Percentiles rank a stretch among this genome's conserved stretches.
These are phyloP conservation scores for Russula sp. DNA, from an alignment of 768 basidiomycete genomes.

Conservation along the genomic window DNA sequence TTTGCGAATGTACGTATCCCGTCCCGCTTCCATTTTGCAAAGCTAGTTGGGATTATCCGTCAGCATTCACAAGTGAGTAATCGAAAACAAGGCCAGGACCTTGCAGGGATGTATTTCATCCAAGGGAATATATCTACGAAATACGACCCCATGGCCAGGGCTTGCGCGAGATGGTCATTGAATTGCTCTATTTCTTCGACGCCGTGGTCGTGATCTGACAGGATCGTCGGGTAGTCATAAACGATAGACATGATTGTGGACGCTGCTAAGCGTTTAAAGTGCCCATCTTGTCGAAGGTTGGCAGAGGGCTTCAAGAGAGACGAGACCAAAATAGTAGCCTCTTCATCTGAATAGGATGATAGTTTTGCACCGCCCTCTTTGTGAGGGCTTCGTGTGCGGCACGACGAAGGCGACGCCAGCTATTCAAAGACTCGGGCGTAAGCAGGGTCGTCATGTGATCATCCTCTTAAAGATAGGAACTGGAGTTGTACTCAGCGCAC, in stretches of 20 bases:
- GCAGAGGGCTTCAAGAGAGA: conserved; percentile 35
- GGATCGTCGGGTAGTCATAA: conserved; percentile 29
- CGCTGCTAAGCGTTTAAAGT: conserved; percentile 33
- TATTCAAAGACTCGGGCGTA: too few relatives aligned
- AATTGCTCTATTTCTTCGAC: conserved; percentile 4
- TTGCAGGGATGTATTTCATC: conserved; percentile 16
- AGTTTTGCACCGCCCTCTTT: conserved; percentile 30
- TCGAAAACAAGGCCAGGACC: conserved; percentile 8
- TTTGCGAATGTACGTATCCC: not conserved
- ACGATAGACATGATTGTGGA: conserved; percentile 34
- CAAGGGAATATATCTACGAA: conserved; percentile 14
- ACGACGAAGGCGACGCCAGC: conserved; percentile 38
- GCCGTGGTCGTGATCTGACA: not conserved
- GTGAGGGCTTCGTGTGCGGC: conserved; percentile 37
- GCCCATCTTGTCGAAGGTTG: conserved; percentile 32
- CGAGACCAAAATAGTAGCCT: conserved; percentile 35
- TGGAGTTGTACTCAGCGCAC: too few relatives aligned
- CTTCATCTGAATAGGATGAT: conserved; percentile 33
- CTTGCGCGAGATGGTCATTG: not conserved
- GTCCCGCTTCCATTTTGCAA: conserved; percentile 18
- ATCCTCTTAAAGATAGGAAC: too few relatives aligned
- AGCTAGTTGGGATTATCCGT: not conserved
- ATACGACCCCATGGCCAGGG: not conserved
- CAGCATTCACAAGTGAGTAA: not conserved
- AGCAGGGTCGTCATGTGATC: too few relatives aligned